These are phyloP conservation scores for Apiotrichum domesticum DNA, from an alignment of 1,284 basidiomycete species.

Conservation along the genomic window DNA sequence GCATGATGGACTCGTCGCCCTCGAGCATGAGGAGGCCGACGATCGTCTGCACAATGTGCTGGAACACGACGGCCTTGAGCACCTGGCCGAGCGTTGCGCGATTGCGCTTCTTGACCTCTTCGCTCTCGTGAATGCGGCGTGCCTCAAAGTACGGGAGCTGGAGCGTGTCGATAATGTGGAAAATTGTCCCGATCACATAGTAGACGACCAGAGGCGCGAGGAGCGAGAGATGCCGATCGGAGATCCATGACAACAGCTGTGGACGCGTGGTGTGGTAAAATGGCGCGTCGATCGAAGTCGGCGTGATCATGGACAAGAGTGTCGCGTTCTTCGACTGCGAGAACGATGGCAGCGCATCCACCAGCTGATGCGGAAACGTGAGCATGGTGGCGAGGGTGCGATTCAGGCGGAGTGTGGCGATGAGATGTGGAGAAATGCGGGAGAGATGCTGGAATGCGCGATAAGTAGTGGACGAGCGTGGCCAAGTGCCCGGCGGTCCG, in stretches of 20 bases:
- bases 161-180: constrained; percentile 71
- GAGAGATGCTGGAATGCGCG: neutral
- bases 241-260: constrained; percentile 55
- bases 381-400: constrained; percentile 4
- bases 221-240: constrained; percentile 70
- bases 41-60: constrained; percentile 77
- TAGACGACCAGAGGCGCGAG: constrained; percentile 75
- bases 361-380: constrained; percentile 6
- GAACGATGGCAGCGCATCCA: constrained; percentile 18
- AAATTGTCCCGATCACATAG: constrained; percentile 76
- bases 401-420: too few species aligned
- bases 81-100: constrained; percentile 67
- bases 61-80: constrained; percentile 69
- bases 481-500: too few species aligned
- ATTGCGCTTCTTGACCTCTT: constrained; percentile 72
- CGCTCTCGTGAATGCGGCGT: constrained; percentile 81
- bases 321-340: constrained; percentile 30
- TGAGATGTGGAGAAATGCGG: too few species aligned
- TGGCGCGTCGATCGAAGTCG: constrained; percentile 32
- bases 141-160: constrained; percentile 72
- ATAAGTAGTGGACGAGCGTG: too few species aligned
- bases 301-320: constrained; percentile 35
- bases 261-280: constrained; percentile 59
- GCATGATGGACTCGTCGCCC: constrained; percentile 47
- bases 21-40: constrained; percentile 68